These are phyloP conservation scores for Lactarius deliciosus DNA, from an alignment of 768 basidiomycete species.

Conservation along the genomic window DNA sequence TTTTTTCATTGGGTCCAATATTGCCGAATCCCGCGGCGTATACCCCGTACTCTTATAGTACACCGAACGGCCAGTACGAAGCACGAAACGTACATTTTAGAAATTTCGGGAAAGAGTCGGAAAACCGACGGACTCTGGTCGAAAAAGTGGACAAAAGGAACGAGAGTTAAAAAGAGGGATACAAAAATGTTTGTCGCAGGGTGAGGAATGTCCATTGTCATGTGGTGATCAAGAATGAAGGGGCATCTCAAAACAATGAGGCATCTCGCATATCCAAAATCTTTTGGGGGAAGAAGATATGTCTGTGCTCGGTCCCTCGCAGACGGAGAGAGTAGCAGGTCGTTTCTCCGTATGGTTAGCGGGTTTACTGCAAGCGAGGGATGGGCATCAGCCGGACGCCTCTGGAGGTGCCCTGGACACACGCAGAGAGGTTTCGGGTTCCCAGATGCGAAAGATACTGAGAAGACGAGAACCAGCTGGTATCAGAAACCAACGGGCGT, in stretches of 20 bases:
- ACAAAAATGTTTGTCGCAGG: not conserved
- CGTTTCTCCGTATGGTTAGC: not conserved
- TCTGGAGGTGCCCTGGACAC: not conserved
- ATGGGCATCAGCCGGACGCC: not conserved
- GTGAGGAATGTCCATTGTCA: not conserved
- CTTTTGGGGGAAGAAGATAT: constrained; percentile 2
- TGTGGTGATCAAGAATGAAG: not conserved
- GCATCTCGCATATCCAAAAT: not conserved
- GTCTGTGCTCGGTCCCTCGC: not conserved
- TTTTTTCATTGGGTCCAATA: not conserved
- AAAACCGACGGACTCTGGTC: not conserved
- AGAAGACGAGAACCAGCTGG: constrained; percentile 10
- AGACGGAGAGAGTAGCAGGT: not conserved
- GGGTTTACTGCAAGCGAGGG: constrained; percentile 13
- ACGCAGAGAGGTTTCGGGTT: constrained; percentile 2
- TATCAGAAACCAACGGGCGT: not conserved
- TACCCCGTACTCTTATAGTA: not conserved
- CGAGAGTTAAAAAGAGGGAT: not conserved
- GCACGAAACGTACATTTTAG: not conserved
- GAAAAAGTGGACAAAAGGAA: not conserved
- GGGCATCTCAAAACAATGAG: not conserved
- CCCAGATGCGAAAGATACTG: constrained; percentile 17
- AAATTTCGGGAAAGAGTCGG: not conserved
- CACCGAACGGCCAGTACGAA: not conserved
- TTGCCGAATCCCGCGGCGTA: not conserved